Evolutionary conservation across 768 basidiomycete genomes (phyloP).

Genomic region (Austroboletus festivus): DNA sequence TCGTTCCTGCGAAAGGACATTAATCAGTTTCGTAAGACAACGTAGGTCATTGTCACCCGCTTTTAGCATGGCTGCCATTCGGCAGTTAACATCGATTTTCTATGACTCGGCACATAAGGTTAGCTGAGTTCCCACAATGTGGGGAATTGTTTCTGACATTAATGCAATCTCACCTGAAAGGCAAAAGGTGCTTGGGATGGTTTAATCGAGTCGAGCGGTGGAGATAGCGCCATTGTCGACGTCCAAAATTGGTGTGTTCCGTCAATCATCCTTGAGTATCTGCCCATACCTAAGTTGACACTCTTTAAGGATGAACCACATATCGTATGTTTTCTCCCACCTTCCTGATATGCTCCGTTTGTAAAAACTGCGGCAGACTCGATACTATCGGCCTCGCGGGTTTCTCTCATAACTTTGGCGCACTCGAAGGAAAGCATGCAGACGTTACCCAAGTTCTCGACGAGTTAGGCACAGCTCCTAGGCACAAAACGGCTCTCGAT

Average conservation of each 20-base stretch:
- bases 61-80: slow-evolving; percentile 5
- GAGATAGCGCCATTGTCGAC: slow-evolving; percentile 28
- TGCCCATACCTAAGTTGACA: background rate
- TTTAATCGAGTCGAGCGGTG: slow-evolving; percentile 14
- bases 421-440: background rate
- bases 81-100: background rate
- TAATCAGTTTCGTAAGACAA: slow-evolving; percentile 2
- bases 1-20: background rate
- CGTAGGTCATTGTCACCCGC: slow-evolving; percentile 18
- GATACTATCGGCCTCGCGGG: background rate
- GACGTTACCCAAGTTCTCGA: background rate
- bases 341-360: background rate
- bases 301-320: background rate
- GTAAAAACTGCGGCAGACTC: background rate
- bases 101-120: background rate
- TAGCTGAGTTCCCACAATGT: background rate
- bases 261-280: background rate
- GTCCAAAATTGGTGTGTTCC: slow-evolving; percentile 32
- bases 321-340: background rate
- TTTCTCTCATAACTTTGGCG: background rate
- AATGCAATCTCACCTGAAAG: background rate
- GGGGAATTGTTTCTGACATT: background rate
- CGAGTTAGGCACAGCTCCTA: background rate
- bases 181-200: slow-evolving; percentile 25
- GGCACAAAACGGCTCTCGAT: background rate